Conservation (phyloP, 1,284 basidiomycete species). For the Cryptococcus floricola region DNA sequence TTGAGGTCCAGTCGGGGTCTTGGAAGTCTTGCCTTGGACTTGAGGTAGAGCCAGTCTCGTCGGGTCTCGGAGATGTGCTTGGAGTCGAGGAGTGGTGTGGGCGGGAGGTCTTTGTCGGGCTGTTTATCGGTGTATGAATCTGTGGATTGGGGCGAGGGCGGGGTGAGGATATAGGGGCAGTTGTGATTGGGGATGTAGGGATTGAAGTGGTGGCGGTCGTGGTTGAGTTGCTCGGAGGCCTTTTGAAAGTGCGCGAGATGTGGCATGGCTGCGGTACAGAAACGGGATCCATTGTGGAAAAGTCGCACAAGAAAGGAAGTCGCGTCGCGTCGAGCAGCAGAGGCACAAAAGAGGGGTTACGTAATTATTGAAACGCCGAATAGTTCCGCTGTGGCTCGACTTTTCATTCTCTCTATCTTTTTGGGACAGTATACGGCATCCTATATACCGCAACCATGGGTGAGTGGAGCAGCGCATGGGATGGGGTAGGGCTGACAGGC, state of each 20-base stretch:
- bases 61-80: not conserved
- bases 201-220: slow-evolving; percentile 10
- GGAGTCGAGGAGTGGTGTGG: not conserved
- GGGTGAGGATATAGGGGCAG: slow-evolving; percentile 14
- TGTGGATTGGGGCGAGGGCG: not conserved
- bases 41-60: not conserved
- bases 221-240: not conserved
- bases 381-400: slow-evolving; percentile 1
- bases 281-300: not conserved
- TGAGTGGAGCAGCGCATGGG: not conserved
- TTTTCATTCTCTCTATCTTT: not conserved
- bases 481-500: not conserved
- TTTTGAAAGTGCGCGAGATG: not conserved
- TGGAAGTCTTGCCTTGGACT: not conserved
- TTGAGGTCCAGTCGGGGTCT: too few relatives aligned
- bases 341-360: not conserved
- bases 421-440: not conserved
- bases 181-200: slow-evolving; percentile 22
- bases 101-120: not conserved
- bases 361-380: not conserved
- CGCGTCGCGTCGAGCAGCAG: not conserved
- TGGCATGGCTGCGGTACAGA: not conserved
- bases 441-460: not conserved
- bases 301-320: not conserved
- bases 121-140: not conserved